Evolutionary conservation across 257 asterid species (phyloP).

Genomic region (Mentha longifolia): DNA sequence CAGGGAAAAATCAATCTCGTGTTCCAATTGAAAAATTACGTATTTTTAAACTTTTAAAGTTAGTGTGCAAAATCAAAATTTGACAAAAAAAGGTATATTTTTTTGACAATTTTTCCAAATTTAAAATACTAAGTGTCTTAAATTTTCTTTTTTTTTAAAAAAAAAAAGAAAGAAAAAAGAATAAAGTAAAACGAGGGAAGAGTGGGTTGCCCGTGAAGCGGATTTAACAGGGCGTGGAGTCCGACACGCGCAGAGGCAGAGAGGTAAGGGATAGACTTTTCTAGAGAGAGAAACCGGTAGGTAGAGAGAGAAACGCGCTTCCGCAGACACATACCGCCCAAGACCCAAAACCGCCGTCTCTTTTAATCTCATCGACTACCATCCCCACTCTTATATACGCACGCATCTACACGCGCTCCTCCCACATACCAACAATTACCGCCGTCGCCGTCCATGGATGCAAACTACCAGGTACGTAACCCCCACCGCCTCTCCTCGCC

Average conservation of each 20-base stretch:
- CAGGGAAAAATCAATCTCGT: too few species aligned
- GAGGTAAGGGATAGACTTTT: conserved; percentile 29
- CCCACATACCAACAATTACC: conserved; percentile 10
- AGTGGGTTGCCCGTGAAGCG: conserved; percentile 36
- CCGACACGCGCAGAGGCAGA: conserved; percentile 35
- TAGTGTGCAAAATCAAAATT: too few species aligned
- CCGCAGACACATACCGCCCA: conserved; percentile 18
- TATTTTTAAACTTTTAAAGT: too few species aligned
- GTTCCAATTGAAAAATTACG: too few species aligned
- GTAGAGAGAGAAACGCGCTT: conserved; percentile 37
- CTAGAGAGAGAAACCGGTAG: conserved; percentile 32
- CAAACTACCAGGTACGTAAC: conserved; percentile 29
- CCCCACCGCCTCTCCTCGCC: conserved; percentile 9
- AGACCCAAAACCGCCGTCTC: conserved; percentile 33
- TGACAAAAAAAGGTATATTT: too few species aligned
- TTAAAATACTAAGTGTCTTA: too few species aligned
- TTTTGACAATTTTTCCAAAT: too few species aligned
- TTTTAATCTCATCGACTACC: conserved; percentile 19
- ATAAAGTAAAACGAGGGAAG: conserved; percentile 16
- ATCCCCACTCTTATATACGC: neutral
- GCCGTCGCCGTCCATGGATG: conserved; percentile 31
- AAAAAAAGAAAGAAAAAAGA: neutral
- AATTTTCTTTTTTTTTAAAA: neutral
- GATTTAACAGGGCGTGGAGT: conserved; percentile 40
- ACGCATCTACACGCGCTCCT: neutral